Conservation (phyloP, 805 yeast genomes). For the Maudiozyma pseudohumilis region DNA sequence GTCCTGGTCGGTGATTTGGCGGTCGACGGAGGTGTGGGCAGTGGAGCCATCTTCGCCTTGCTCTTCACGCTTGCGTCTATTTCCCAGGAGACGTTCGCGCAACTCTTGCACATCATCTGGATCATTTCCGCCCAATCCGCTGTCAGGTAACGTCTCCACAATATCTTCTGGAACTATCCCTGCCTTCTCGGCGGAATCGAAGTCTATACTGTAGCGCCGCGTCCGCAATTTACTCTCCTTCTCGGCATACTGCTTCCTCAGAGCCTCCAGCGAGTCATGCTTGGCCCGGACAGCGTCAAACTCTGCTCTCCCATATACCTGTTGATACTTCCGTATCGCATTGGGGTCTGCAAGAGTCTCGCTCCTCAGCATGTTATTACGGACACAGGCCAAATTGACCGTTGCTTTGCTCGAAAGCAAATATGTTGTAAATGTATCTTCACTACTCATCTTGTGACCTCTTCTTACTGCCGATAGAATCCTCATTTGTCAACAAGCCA, state of each 20-base stretch:
- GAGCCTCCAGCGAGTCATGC: neutral
- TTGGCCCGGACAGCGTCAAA: neutral
- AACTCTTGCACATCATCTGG: slow-evolving; percentile 18
- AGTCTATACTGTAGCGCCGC: slow-evolving; percentile 25
- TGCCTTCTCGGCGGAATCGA: slow-evolving; percentile 15
- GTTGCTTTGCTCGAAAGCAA: slow-evolving; percentile 2
- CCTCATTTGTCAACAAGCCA: no score
- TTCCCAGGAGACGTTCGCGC: slow-evolving; percentile 27
- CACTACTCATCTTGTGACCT: neutral
- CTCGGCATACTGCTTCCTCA: slow-evolving; percentile 10
- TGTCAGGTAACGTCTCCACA: neutral
- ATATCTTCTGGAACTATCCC: neutral
- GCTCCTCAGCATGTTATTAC: neutral
- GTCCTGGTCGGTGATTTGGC: slow-evolving; percentile 31
- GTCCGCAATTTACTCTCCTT: slow-evolving; percentile 12
- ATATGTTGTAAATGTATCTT: slow-evolving; percentile 3
- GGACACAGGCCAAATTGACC: neutral
- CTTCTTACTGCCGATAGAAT: no score
- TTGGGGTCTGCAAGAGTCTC: neutral
- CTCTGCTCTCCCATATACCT: neutral
- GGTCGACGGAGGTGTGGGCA: slow-evolving; percentile 20
- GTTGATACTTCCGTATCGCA: neutral
- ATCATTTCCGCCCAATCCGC: neutral
- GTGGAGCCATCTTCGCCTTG: slow-evolving; percentile 1
- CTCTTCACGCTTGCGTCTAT: slow-evolving; percentile 1